Percentiles rank a stretch among this genome's conserved stretches.
These are phyloP conservation scores for Phytophthora rubi DNA, from an alignment of 352 stramenopile species.

Conservation along the genomic window DNA sequence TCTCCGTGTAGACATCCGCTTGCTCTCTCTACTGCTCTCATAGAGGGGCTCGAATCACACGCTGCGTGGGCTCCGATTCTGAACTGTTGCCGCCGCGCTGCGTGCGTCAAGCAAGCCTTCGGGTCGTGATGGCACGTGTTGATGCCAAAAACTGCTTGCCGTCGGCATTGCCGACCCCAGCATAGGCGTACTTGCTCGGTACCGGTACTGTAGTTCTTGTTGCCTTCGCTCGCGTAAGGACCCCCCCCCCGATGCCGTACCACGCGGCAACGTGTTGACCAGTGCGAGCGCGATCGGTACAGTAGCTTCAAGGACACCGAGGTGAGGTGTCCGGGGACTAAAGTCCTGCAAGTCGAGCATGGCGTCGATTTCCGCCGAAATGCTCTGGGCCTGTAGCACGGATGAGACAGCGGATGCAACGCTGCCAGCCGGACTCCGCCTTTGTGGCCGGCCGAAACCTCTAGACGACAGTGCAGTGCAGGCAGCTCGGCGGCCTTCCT, in stretches of 20 bases:
- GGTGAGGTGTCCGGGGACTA: neutral
- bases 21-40: neutral
- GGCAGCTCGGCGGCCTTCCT: neutral
- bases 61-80: neutral
- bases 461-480: neutral
- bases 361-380: neutral
- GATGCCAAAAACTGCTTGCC: neutral
- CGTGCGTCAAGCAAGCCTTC: neutral
- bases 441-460: neutral
- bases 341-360: neutral
- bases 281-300: neutral
- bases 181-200: too few species aligned
- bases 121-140: too few species aligned
- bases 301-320: neutral
- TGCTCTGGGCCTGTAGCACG: neutral
- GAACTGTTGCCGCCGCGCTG: neutral
- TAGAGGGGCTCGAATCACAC: neutral
- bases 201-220: neutral
- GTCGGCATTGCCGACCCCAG: too few species aligned
- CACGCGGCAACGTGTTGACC: constrained; percentile 8
- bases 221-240: neutral
- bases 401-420: constrained; percentile 14
- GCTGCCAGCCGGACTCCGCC: neutral
- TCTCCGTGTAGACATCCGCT: neutral
- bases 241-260: neutral